phyloP scores from a whole-genome alignment of 116 monocot genomes.

The Posidonia oceanica region DNA sequence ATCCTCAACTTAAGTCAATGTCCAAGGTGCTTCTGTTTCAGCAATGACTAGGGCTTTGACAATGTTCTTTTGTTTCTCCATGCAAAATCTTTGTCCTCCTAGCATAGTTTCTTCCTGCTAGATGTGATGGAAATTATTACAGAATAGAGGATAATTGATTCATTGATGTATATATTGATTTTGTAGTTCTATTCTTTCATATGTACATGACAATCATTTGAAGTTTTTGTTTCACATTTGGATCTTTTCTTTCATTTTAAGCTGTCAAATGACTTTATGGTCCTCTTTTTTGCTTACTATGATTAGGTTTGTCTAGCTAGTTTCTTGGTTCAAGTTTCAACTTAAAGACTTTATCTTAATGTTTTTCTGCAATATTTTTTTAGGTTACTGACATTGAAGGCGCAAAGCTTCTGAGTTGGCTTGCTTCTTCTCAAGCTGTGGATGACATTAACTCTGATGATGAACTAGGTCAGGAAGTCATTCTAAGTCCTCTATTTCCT shows the following conservation, averaged over 20 bases:
- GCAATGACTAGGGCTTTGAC: background rate
- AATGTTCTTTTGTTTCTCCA: background rate
- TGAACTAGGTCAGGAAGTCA: constrained; percentile 60
- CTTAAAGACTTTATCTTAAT: background rate
- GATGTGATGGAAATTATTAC: too few relatives aligned
- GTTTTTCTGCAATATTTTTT: constrained; percentile 4
- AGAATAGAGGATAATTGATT: too few relatives aligned
- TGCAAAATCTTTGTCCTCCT: too few relatives aligned
- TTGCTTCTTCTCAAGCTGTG: constrained; percentile 86
- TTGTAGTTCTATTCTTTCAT: too few relatives aligned
- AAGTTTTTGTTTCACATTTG: too few relatives aligned
- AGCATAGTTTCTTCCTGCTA: too few relatives aligned
- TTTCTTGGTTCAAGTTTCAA: background rate
- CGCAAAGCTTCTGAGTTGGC: constrained; percentile 70
- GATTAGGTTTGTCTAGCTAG: background rate
- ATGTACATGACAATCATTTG: too few relatives aligned
- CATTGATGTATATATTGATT: too few relatives aligned
- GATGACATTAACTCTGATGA: constrained; percentile 66
- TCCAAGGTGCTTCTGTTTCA: background rate
- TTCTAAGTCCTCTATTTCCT: constrained; percentile 60
- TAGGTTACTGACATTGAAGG: constrained; percentile 55
- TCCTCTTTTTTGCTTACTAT: too few relatives aligned
- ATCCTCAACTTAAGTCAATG: too few relatives aligned
- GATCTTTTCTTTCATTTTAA: too few relatives aligned
- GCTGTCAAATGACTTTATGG: too few relatives aligned